A percentile compares a stretch with the other conserved stretches of the same genome.
phyloP scores from a whole-genome alignment of 345 rosid species.

The Streptanthus diversifolius region DNA sequence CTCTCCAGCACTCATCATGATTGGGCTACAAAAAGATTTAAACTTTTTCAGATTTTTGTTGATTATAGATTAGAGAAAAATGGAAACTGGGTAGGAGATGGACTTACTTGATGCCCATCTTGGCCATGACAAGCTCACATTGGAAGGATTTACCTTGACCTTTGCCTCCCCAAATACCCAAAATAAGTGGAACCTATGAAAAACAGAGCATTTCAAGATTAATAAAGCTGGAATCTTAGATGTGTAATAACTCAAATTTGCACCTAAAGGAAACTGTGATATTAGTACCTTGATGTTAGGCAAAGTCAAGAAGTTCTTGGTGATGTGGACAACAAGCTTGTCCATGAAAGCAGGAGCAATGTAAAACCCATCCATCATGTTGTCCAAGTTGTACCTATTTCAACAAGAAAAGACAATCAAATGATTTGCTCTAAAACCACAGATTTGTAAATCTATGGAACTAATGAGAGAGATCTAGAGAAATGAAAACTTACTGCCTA shows the following conservation, averaged over 20 bases:
- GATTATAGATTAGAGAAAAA: neutral
- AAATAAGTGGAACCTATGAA: constrained; percentile 77
- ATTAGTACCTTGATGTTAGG: constrained; percentile 85
- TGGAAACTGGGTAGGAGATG: neutral
- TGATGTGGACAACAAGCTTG: constrained; percentile 90
- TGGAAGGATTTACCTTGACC: constrained; percentile 99
- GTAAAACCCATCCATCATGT: constrained; percentile 76
- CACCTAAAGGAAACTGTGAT: neutral
- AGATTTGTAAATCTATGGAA: neutral
- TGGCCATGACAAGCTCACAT: constrained; percentile 93
- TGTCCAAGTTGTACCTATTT: constrained; percentile 70
- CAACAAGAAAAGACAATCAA: neutral
- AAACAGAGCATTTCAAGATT: constrained; percentile 9
- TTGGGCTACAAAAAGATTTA: constrained; percentile 55
- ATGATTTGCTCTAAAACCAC: neutral
- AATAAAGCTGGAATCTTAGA: neutral
- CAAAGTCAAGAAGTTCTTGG: constrained; percentile 89
- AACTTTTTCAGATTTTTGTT: neutral
- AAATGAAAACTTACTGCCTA: constrained; percentile 47
- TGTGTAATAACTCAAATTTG: constrained; percentile 1
- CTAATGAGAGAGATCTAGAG: neutral
- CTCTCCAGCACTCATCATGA: constrained; percentile 99
- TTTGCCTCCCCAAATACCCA: constrained; percentile 99
- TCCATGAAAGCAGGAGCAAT: constrained; percentile 99
- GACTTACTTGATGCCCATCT: constrained; percentile 97